Evolutionary conservation across 2,329 filamentous ascomycete genomes (phyloP).

Genomic region (Exophiala alcalophila): DNA sequence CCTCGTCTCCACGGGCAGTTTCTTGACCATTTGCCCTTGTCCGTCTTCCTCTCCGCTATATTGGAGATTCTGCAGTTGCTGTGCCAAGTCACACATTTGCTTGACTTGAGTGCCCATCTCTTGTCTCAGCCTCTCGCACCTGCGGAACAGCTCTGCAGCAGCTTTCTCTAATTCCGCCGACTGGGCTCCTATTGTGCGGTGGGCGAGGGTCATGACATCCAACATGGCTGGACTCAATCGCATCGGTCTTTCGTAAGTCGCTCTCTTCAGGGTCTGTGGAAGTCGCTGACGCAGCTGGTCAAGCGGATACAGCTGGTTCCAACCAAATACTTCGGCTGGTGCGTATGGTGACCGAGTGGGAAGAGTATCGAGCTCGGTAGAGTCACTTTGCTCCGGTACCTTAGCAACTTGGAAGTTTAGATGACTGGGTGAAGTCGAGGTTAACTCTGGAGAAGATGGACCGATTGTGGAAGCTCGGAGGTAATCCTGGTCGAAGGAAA

Average conservation of each 20-base stretch:
- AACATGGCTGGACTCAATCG: slow-evolving; percentile 49
- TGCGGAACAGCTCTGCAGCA: slow-evolving; percentile 51
- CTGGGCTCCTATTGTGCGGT: slow-evolving; percentile 46
- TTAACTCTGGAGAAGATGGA: slow-evolving; percentile 18
- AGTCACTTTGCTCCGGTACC: slow-evolving; percentile 4
- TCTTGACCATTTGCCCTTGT: slow-evolving; percentile 33
- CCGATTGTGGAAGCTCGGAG: slow-evolving; percentile 11
- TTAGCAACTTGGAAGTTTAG: slow-evolving; percentile 24
- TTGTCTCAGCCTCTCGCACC: slow-evolving; percentile 48
- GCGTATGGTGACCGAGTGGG: slow-evolving; percentile 42
- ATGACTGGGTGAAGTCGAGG: slow-evolving; percentile 11
- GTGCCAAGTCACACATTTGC: slow-evolving; percentile 45
- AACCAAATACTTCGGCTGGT: slow-evolving; percentile 26
- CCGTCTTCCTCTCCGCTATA: slow-evolving; percentile 39
- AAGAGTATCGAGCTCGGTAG: slow-evolving; percentile 28
- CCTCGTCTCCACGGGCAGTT: slow-evolving; percentile 39
- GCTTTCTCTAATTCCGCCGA: slow-evolving; percentile 47
- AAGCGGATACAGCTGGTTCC: slow-evolving; percentile 21
- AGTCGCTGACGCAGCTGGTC: slow-evolving; percentile 31
- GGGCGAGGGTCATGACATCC: slow-evolving; percentile 47
- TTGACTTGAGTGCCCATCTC: slow-evolving; percentile 49
- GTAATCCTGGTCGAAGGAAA: slow-evolving; percentile 50
- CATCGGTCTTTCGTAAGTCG: slow-evolving; percentile 45
- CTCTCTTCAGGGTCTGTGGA: slow-evolving; percentile 43
- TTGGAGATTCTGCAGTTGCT: slow-evolving; percentile 44